Percentiles rank a stretch among this genome's conserved stretches.
These are phyloP conservation scores for Macadamia integrifolia DNA, from an alignment of 164 flowering plant species.

Conservation along the genomic window DNA sequence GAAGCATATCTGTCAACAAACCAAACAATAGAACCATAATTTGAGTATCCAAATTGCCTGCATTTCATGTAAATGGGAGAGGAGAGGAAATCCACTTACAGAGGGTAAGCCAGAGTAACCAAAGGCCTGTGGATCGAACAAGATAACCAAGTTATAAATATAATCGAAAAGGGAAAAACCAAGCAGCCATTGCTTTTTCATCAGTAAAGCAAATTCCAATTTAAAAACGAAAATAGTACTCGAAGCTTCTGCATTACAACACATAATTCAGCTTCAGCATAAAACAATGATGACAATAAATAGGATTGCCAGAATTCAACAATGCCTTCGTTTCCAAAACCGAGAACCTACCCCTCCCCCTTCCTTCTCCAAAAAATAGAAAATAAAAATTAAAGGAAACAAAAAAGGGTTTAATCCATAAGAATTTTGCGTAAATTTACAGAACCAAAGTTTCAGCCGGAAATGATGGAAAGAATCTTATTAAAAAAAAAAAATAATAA, in stretches of 20 bases:
- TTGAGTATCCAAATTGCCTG: not conserved
- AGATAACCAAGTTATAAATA: constrained; percentile 5
- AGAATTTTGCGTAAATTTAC: not conserved
- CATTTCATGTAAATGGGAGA: not conserved
- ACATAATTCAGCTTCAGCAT: no score
- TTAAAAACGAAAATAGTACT: no score
- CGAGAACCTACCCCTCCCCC: no score
- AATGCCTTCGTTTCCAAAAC: no score
- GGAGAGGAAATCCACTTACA: constrained; percentile 42
- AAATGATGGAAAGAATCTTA: no score
- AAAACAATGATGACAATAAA: no score
- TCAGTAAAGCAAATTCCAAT: no score
- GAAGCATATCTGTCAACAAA: constrained; percentile 66
- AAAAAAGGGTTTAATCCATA: not conserved
- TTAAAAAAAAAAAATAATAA: no score
- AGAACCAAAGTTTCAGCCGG: not conserved
- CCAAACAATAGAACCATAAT: not conserved
- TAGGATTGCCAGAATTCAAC: no score
- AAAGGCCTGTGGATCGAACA: constrained; percentile 66
- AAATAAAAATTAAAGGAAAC: not conserved
- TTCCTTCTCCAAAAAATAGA: not conserved
- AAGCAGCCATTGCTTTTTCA: not conserved
- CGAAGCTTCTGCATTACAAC: no score
- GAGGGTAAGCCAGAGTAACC: constrained; percentile 73
- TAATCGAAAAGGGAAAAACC: not conserved